A percentile compares a stretch with the other conserved stretches of the same genome.
These are phyloP conservation scores for Podosphaera fusca DNA, from an alignment of 2,329 filamentous ascomycete genomes.

Conservation along the genomic window DNA sequence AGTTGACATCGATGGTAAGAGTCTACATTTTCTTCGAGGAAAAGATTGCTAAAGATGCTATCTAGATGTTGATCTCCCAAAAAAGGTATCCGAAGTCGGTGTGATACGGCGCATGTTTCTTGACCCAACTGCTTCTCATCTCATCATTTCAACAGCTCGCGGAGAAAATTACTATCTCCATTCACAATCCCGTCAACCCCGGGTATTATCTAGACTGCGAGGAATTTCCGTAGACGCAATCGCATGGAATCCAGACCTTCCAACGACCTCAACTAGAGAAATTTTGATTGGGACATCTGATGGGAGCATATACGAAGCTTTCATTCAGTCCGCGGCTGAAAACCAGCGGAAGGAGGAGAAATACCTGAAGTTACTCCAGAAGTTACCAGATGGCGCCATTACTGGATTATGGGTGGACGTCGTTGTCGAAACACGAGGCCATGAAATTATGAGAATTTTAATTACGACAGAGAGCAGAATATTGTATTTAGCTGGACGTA, in stretches of 20 bases:
- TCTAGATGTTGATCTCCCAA: conserved; percentile 84
- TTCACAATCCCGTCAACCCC: conserved; percentile 74
- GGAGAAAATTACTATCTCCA: conserved; percentile 98
- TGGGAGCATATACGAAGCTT: conserved; percentile 84
- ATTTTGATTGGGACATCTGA: conserved; percentile 83
- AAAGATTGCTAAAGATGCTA: conserved; percentile 1
- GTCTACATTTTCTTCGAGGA: neutral
- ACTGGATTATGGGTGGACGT: conserved; percentile 70
- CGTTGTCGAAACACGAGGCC: conserved; percentile 29
- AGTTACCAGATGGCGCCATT: conserved; percentile 58
- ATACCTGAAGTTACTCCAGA: conserved; percentile 67
- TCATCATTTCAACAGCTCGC: conserved; percentile 72
- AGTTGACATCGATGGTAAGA: conserved; percentile 72
- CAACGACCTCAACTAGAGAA: conserved; percentile 82
- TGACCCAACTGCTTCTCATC: conserved; percentile 83
- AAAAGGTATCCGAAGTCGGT: conserved; percentile 73
- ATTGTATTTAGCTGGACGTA: conserved; percentile 54
- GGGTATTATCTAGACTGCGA: conserved; percentile 58
- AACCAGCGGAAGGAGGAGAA: conserved; percentile 92
- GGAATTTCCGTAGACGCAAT: conserved; percentile 73
- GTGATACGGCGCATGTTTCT: conserved; percentile 92
- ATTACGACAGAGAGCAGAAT: conserved; percentile 58
- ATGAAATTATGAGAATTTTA: conserved; percentile 54
- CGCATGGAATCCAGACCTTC: conserved; percentile 83
- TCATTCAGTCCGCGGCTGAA: conserved; percentile 81